Evolutionary conservation across 345 rosid genomes (phyloP).

Genomic region (Citrus trifoliata): DNA sequence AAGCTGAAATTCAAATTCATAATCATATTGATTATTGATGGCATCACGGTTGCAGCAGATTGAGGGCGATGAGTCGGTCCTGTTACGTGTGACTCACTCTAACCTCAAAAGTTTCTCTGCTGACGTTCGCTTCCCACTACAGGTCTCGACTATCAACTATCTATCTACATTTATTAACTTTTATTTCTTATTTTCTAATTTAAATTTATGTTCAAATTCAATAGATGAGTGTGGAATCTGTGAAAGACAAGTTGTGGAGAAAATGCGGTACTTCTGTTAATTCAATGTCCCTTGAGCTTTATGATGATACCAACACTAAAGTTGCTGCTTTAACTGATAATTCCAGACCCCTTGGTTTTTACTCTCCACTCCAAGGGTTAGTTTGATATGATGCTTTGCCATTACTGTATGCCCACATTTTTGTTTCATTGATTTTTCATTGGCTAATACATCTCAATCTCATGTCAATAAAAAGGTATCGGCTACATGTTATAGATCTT

Average conservation of each 20-base stretch:
- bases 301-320: constrained; percentile 66
- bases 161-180: not conserved
- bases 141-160: constrained; percentile 31
- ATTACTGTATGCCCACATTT: not conserved
- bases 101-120: constrained; percentile 75
- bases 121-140: constrained; percentile 73
- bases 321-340: constrained; percentile 51
- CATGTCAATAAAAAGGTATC: constrained; percentile 43
- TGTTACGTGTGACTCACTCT: constrained; percentile 69
- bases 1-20: too few relatives aligned
- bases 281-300: constrained; percentile 77
- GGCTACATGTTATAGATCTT: constrained; percentile 72
- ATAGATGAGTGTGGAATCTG: constrained; percentile 71
- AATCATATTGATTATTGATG: not conserved
- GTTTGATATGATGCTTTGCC: not conserved
- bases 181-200: not conserved
- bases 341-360: constrained; percentile 70
- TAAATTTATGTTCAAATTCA: not conserved
- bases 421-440: not conserved
- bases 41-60: constrained; percentile 33
- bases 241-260: constrained; percentile 89
- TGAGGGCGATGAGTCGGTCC: constrained; percentile 61
- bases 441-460: not conserved
- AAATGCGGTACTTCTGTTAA: constrained; percentile 87
- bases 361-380: constrained; percentile 80